These are phyloP conservation scores for Claviceps sp. DNA, from an alignment of 2,329 filamentous ascomycete species.

Conservation along the genomic window DNA sequence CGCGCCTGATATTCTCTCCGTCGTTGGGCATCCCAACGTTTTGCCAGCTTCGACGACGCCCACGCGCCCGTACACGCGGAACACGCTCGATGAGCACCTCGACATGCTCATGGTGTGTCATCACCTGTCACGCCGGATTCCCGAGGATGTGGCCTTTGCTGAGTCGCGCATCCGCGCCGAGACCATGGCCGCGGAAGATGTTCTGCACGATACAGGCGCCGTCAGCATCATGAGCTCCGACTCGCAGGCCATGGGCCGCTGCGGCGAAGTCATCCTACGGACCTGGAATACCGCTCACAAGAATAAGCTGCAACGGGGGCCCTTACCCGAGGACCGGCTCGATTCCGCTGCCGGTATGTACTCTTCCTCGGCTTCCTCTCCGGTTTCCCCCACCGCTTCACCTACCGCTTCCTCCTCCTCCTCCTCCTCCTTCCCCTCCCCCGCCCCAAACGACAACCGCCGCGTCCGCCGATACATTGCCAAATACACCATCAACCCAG, in stretches of 20 bases:
- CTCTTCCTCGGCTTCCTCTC: conserved; percentile 22
- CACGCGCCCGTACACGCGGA: conserved; percentile 76
- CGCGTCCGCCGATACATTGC: conserved; percentile 83
- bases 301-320: conserved; percentile 78
- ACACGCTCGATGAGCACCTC: conserved; percentile 90
- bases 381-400: conserved; percentile 34
- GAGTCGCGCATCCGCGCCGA: conserved; percentile 89
- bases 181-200: conserved; percentile 93
- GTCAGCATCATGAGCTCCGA: conserved; percentile 98
- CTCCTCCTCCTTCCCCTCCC: conserved; percentile 22
- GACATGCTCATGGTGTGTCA: conserved; percentile 99
- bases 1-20: conserved; percentile 88
- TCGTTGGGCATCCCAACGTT: conserved; percentile 80
- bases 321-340: conserved; percentile 52
- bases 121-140: conserved; percentile 81
- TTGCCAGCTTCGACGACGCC: conserved; percentile 87
- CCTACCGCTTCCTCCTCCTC: neutral
- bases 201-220: conserved; percentile 84
- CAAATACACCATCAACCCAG: conserved; percentile 95
- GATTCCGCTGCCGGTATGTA: conserved; percentile 28
- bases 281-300: conserved; percentile 98
- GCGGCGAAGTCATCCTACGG: conserved; percentile 80
- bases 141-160: conserved; percentile 90
- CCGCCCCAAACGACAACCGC: conserved; percentile 71
- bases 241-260: conserved; percentile 92